Base-by-base conservation (phyloP, 75 land plant species). In the Larix kaempferi region DNA sequence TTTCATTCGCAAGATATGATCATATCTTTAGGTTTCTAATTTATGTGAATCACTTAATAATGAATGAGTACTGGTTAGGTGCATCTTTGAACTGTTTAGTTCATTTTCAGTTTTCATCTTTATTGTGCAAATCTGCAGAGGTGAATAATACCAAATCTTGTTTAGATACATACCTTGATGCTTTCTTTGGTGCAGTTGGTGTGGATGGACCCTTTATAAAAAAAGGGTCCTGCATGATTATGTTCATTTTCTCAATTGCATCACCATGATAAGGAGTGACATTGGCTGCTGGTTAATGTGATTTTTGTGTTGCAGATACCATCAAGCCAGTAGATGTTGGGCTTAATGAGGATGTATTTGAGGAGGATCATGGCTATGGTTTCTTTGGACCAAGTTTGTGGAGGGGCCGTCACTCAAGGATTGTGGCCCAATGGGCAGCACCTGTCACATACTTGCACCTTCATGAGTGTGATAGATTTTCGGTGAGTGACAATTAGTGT, bases 281-380 rank as follows among this genome's bases (percentile, higher is more conserved):
- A 65, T 33, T 44, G 17, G 29, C 41, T 29, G 19, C 39, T 41
- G 8, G 11, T 21, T 69, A n/a, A 69, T 49, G 15, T 15, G 54
- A 72, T 21, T 72, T 72, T 71, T 19, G 33, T 78, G 67, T 77
- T 80, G 76, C 94, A 96, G 99, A 96, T 81, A 86, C 84, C 37
- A 79, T 96, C 74, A 85, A 75, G 22, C 85, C 92, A 57, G 66
- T 65, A 57, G 99, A 96, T 85, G 98, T 96, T 81, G 99, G 99
- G 54, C 83, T 96, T n/a, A 80, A 81, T 59, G 92, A 88, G 71
- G 83, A 83, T 17, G 44, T 41, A 73, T 49, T 75, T 61, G 94
- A 91, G 74, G 89, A 86, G 78, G 92, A 91, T 64, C 85, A 92
- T 73, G 98, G 98, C 27, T 86, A 90, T 86, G 96, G 96, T 3